These are phyloP conservation scores for Colletotrichum euphorbiae DNA, from an alignment of 2,329 filamentous ascomycete genomes.

Conservation along the genomic window DNA sequence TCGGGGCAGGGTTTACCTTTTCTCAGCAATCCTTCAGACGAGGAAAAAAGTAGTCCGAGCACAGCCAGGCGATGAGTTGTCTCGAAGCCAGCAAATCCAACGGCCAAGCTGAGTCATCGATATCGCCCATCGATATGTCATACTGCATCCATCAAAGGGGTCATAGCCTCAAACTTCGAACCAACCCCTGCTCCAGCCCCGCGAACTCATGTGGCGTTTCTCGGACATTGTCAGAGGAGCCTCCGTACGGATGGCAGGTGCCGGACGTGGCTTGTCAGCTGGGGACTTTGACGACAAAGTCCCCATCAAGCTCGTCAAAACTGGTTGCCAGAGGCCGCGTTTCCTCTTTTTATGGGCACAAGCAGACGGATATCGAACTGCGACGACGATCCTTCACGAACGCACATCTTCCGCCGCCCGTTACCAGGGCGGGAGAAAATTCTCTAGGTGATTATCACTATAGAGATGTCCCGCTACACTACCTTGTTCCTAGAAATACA, in stretches of 20 bases:
- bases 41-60: not conserved
- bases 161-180: not conserved
- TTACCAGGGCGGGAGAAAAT: not conserved
- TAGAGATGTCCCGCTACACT: too few relatives aligned
- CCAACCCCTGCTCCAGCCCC: too few relatives aligned
- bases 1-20: conserved; percentile 1
- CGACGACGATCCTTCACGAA: not conserved
- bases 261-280: not conserved
- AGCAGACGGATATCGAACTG: not conserved
- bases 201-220: conserved; percentile 2
- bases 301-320: not conserved
- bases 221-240: not conserved
- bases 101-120: too few relatives aligned
- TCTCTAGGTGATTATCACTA: too few relatives aligned
- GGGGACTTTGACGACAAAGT: not conserved
- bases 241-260: not conserved
- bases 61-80: too few relatives aligned
- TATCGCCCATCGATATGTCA: conserved; percentile 1
- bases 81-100: too few relatives aligned
- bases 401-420: not conserved
- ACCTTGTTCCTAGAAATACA: not conserved
- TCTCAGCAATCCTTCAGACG: not conserved
- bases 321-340: not conserved
- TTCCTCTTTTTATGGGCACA: not conserved
- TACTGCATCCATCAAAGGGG: not conserved